These are phyloP conservation scores for Annulohypoxylon stygium DNA, from an alignment of 495 filamentous ascomycete species.

Conservation along the genomic window DNA sequence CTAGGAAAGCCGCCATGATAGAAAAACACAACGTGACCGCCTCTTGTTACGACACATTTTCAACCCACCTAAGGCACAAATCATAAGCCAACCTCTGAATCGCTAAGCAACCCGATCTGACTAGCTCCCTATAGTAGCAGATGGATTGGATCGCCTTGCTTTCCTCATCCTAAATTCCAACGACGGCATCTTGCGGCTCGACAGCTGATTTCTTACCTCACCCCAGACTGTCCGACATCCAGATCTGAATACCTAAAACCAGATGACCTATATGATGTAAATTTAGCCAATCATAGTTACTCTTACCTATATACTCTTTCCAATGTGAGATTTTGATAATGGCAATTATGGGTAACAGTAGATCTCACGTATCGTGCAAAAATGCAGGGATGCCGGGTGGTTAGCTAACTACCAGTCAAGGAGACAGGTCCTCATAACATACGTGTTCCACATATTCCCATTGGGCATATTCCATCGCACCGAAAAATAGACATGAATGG, in stretches of 20 bases:
- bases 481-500: neutral
- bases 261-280: neutral
- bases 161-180: neutral
- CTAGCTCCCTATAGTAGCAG: neutral
- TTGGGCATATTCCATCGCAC: neutral
- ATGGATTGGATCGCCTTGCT: neutral
- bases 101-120: slow-evolving; percentile 5
- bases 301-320: neutral
- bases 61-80: neutral
- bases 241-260: neutral
- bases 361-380: neutral
- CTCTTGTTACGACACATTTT: slow-evolving; percentile 29
- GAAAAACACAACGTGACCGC: slow-evolving; percentile 26
- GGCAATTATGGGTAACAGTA: neutral
- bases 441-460: slow-evolving; percentile 7
- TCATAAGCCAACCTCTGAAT: neutral
- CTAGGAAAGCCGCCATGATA: slow-evolving; percentile 15
- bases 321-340: neutral
- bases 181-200: neutral
- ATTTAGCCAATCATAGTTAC: neutral
- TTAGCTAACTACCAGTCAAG: neutral
- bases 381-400: neutral
- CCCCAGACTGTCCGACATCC: slow-evolving; percentile 5
- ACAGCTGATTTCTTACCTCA: neutral
- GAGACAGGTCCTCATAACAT: neutral